Evolutionary conservation across 768 basidiomycete species (phyloP), one percentile per base, ranked within the genome.

Genomic region (Suillus americanus): DNA sequence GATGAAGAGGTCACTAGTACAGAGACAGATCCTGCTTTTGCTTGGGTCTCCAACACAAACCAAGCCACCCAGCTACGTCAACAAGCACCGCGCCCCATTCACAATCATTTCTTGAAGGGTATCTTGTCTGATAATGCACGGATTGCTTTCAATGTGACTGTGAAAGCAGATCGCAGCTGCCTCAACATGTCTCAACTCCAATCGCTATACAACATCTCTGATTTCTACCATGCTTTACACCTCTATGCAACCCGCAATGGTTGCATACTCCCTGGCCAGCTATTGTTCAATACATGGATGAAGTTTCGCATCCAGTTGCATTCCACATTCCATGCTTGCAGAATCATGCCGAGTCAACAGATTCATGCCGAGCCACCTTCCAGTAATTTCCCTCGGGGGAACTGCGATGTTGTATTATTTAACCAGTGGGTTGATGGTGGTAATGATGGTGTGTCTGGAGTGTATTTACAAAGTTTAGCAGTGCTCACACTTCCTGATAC

Each of bases 281-380:
- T 35, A 45, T 23, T 4, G 9, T 40, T 46, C 28, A 18, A 30
- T 18, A 35, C 25, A 2, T 78, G 75, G 76, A 65, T 57, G 20
- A 64, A 59, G 10, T 38, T 73, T n/a, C 63, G 66, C 1, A 62
- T 77, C 33, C 76, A 78, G 60, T 33, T 63, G 12, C 72, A 60
- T 35, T 65, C 70, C 0, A 71, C 68, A 23, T 68, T 72, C 38
- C 51, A 64, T n/a, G 66, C 70, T 3, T 61, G 71, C 57, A 57
- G 62, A 10, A 62, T 70, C 23, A 46, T 71, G 20, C 64, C 71
- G 23, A 56, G 70, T 6, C 62, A 69, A 55, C 41, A 43, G 16
- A 43, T 43, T 45, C 18, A 45, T 6, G 20, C 43, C 9, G 43
- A 45, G 6, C 43, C 43, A n/a, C 43, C 20, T 45, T 45, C 43